Conservation (phyloP, 805 yeast species). For the Barnettozyma pratensis region DNA sequence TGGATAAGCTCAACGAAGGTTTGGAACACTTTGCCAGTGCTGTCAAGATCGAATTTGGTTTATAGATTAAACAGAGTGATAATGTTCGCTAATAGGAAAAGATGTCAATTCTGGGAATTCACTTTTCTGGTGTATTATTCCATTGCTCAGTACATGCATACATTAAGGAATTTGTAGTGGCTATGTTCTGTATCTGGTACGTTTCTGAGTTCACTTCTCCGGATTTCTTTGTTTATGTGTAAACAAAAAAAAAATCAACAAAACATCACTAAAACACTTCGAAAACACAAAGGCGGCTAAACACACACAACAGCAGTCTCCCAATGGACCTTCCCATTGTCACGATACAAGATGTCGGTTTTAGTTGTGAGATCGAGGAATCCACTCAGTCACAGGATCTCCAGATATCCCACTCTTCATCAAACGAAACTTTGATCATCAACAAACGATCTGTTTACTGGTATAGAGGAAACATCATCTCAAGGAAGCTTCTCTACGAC, state of each 20-base stretch:
- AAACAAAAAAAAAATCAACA: neutral
- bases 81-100: too few species aligned
- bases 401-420: slow-evolving; percentile 5
- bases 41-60: slow-evolving; percentile 45
- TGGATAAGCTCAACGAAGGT: slow-evolving; percentile 56
- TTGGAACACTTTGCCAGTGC: slow-evolving; percentile 66
- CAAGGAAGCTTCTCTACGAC: slow-evolving; percentile 45
- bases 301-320: neutral
- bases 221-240: too few species aligned
- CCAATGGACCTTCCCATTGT: slow-evolving; percentile 8
- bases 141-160: too few species aligned
- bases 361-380: neutral
- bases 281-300: neutral
- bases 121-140: too few species aligned
- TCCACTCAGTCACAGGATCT: neutral
- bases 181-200: too few species aligned
- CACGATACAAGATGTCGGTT: slow-evolving; percentile 1
- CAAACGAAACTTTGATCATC: slow-evolving; percentile 16
- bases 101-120: too few species aligned
- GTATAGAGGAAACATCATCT: slow-evolving; percentile 43
- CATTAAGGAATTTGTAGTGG: too few species aligned
- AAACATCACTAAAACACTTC: neutral
- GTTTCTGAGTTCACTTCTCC: too few species aligned
- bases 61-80: slow-evolving; percentile 1
- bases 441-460: slow-evolving; percentile 27